Base-by-base conservation (phyloP, 257 asterid species). In the Catharanthus roseus region DNA sequence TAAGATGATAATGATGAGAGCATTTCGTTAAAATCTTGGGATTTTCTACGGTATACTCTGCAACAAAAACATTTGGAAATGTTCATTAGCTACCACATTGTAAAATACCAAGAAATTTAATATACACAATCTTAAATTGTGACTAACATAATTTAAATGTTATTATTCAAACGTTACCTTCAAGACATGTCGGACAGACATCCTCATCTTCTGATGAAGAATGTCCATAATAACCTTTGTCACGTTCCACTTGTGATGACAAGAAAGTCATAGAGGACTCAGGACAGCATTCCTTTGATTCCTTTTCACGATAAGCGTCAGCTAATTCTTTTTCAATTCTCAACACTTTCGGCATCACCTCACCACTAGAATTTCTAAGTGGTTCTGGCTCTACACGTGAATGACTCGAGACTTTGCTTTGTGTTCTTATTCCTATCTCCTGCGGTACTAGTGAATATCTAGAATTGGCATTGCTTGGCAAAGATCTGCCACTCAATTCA, bases 101-200 rank as follows among this genome's bases (percentile, higher is more conserved):
- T 10, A 50, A 4, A 55, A 8, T 6, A 41, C 42, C 55, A 53
- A 50, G 6, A 5, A 72, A 56, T 1, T 67, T 33, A 10, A 55
- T 29, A 50, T 9, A 68, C 34, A 15, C 61, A 28, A 10, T 29
- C 44, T 7, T 21, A 18, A 66, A 13, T 13, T 47, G 21, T 15
- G 2, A 65, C 12, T 23, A 15, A 29, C 11, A 65, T 36, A n/a
- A n/a, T n/a, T n/a, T n/a, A n/a, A n/a, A n/a, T n/a, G n/a, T n/a
- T n/a, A n/a, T n/a, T 10, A 24, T 15, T 36, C 18, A 51, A 45
- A 36, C 31, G 11, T 58, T 61, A 90, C 95, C 96, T 77, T 86
- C 92, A 50, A 90, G 86, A 71, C 96, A 90, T 3, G 92, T 88
- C 0, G 92, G 89, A 53, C 95, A 87, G 11, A 58, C 87, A 36